phyloP scores from a whole-genome alignment of 768 basidiomycete genomes.

The Lactarius quietus region DNA sequence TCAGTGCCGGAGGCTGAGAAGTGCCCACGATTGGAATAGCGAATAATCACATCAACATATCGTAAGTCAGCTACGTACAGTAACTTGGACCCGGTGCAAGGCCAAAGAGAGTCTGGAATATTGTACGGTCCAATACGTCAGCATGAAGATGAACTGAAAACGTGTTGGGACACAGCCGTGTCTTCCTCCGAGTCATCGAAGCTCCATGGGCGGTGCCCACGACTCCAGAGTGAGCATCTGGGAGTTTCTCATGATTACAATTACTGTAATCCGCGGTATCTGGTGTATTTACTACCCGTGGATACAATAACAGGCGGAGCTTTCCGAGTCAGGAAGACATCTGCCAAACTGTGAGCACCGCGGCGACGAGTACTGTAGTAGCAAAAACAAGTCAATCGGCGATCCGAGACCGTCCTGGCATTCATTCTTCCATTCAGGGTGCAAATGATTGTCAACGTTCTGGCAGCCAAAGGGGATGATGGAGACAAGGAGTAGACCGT shows the following conservation, averaged over 20 bases:
- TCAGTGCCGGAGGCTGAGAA: not conserved
- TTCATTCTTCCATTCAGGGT: not conserved
- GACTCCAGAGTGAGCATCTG: not conserved
- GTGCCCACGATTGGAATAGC: too few species aligned
- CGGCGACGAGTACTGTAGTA: not conserved
- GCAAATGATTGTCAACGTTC: not conserved
- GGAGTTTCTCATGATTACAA: not conserved
- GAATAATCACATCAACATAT: too few species aligned
- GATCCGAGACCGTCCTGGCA: not conserved
- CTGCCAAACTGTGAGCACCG: not conserved
- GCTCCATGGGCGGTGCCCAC: not conserved
- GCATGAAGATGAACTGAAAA: not conserved
- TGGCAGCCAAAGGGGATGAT: not conserved
- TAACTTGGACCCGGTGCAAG: not conserved
- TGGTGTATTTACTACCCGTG: not conserved
- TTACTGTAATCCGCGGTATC: too few species aligned
- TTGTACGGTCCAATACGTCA: not conserved
- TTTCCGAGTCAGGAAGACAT: not conserved
- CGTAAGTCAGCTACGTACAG: not conserved
- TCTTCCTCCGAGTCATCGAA: not conserved
- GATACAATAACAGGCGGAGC: not conserved
- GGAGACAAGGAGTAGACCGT: too few species aligned
- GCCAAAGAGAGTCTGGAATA: not conserved
- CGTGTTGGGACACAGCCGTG: not conserved
- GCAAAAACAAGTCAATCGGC: not conserved